Evolutionary conservation across 108 stramenopile species (phyloP), one percentile per base, ranked within the genome.

Genomic region (Pseudonitzschia multiseries): DNA sequence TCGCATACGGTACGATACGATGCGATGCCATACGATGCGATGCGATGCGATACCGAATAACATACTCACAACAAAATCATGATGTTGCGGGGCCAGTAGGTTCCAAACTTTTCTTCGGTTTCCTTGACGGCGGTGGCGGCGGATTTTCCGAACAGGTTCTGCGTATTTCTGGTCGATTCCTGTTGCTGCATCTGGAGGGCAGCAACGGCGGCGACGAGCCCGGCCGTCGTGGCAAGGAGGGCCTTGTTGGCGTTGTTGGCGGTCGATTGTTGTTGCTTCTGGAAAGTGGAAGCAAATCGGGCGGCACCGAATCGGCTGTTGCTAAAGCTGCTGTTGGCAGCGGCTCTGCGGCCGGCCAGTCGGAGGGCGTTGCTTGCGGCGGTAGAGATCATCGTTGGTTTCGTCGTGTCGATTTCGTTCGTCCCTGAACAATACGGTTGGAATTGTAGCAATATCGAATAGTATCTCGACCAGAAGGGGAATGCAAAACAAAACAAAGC

Each of bases 1-100:
- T n/a, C n/a, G n/a, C n/a, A n/a, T n/a, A n/a, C n/a, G n/a, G n/a
- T n/a, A n/a, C n/a, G n/a, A n/a, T n/a, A n/a, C n/a, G n/a, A n/a
- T n/a, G n/a, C n/a, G n/a, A n/a, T n/a, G n/a, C n/a, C n/a, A n/a
- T n/a, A n/a, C n/a, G n/a, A n/a, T n/a, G n/a, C n/a, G n/a, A n/a
- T n/a, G n/a, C n/a, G n/a, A n/a, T n/a, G n/a, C n/a, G n/a, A n/a
- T n/a, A n/a, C n/a, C n/a, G n/a, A 36, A 6, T 6, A 36, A 2
- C 4, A 36, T 66, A 69, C 65, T 67, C 43, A 67, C 66, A 87
- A 87, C 32, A 84, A 70, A 65, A 85, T 84, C 85, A 96, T 81
- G 71, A 96, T 93, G 73, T 96, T 96, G 65, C 95, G 84, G 22
- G 95, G 95, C 95, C 95, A 96, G 86, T 92, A 96, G 28, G 81